These are phyloP conservation scores for Rhizoclosmatium sp. DNA, from an alignment of 192 early-diverging fungal species.

Conservation along the genomic window DNA sequence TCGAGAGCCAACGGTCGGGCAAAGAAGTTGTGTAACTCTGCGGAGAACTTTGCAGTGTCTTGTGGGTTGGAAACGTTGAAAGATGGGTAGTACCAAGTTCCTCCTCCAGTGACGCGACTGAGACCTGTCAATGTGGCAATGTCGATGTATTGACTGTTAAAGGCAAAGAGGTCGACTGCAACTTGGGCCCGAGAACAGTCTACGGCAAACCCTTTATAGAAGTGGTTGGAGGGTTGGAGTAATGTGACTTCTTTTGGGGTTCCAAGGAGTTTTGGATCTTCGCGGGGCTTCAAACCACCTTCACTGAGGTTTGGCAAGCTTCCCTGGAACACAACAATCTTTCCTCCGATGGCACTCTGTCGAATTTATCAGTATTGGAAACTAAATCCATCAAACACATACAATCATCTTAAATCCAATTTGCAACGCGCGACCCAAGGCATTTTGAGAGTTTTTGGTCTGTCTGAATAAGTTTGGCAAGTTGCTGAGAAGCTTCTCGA, in stretches of 20 bases:
- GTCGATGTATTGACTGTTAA: slow-evolving; percentile 86
- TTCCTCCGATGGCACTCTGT: slow-evolving; percentile 84
- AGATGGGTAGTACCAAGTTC: slow-evolving; percentile 86
- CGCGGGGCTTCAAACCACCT: slow-evolving; percentile 81
- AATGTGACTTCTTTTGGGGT: slow-evolving; percentile 89
- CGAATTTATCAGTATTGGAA: background rate
- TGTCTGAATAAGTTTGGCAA: slow-evolving; percentile 85
- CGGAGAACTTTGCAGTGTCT: slow-evolving; percentile 83
- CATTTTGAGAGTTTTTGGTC: slow-evolving; percentile 80
- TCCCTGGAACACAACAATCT: slow-evolving; percentile 83
- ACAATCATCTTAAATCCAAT: slow-evolving; percentile 84
- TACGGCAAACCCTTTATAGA: slow-evolving; percentile 93
- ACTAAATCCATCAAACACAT: slow-evolving; percentile 33
- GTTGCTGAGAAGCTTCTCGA: slow-evolving; percentile 77
- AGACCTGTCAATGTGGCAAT: slow-evolving; percentile 84
- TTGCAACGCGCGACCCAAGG: slow-evolving; percentile 83
- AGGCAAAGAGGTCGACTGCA: slow-evolving; percentile 86
- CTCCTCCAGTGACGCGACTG: slow-evolving; percentile 89
- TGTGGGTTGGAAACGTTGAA: slow-evolving; percentile 85
- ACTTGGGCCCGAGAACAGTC: slow-evolving; percentile 91
- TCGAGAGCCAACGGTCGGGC: slow-evolving; percentile 84
- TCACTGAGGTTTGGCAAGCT: slow-evolving; percentile 83
- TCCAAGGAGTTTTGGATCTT: slow-evolving; percentile 87
- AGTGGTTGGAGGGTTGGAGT: slow-evolving; percentile 81
- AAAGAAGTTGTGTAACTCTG: slow-evolving; percentile 84